These are phyloP conservation scores for Aspergillus costaricaensis DNA, from an alignment of 2,329 filamentous ascomycete species.

Conservation along the genomic window DNA sequence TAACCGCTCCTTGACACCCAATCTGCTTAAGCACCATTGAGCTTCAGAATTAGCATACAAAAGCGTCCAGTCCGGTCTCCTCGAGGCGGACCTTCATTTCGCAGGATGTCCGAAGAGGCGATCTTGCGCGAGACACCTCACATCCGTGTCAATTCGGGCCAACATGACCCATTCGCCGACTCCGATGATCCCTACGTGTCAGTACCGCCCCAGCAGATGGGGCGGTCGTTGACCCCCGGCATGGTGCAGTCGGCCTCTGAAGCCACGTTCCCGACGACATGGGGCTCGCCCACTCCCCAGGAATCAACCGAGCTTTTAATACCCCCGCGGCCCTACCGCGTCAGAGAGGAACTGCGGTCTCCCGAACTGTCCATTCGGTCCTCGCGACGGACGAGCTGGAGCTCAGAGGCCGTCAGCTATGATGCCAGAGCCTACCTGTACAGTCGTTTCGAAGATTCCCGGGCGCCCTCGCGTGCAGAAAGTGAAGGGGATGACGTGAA, in stretches of 20 bases:
- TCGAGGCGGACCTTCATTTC: background rate
- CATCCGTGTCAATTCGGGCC: constrained; percentile 65
- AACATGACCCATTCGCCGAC: constrained; percentile 53
- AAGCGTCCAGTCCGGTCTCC: background rate
- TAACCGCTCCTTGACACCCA: background rate
- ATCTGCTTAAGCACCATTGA: background rate
- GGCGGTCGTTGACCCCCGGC: constrained; percentile 24
- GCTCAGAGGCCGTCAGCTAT: constrained; percentile 58
- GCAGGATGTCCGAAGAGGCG: constrained; percentile 17
- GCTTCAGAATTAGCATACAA: background rate
- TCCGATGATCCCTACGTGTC: constrained; percentile 32
- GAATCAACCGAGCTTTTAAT: constrained; percentile 44
- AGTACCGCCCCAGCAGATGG: constrained; percentile 24
- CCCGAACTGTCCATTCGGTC: constrained; percentile 55
- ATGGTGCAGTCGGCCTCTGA: constrained; percentile 26
- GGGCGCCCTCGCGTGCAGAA: constrained; percentile 59
- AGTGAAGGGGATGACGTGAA: constrained; percentile 68
- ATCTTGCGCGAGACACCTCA: constrained; percentile 51
- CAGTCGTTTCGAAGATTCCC: constrained; percentile 63
- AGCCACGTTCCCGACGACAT: constrained; percentile 38
- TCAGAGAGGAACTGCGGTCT: constrained; percentile 51
- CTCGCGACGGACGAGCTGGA: constrained; percentile 66
- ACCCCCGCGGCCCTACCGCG: constrained; percentile 50
- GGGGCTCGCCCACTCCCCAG: constrained; percentile 55
- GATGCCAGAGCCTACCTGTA: constrained; percentile 53